Conservation (phyloP, 73 alveolate species). For the Paramecium sonneborni region DNA sequence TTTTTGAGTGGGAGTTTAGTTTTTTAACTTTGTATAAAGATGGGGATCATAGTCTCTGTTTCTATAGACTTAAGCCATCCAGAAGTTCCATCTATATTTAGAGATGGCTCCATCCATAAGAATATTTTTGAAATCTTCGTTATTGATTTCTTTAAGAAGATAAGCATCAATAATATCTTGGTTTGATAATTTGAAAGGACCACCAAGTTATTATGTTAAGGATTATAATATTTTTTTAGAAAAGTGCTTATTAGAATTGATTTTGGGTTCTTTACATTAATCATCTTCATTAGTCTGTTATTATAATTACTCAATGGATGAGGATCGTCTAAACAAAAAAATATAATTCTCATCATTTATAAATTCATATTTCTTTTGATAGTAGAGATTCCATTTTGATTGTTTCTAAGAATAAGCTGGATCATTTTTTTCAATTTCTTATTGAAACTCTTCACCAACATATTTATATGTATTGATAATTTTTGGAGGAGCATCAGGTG, state of each 20-base stretch:
- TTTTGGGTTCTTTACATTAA: background rate
- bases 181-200: background rate
- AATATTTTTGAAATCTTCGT: background rate
- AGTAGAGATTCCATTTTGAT: background rate
- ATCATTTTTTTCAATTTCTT: background rate
- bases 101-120: constrained; percentile 20
- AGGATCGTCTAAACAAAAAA: background rate
- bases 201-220: background rate
- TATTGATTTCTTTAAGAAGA: background rate
- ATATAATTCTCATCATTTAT: background rate
- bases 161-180: background rate
- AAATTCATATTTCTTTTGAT: background rate
- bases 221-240: background rate
- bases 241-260: background rate
- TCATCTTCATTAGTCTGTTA: background rate
- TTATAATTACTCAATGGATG: background rate
- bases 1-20: background rate
- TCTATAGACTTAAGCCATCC: constrained; percentile 41
- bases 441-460: background rate
- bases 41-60: constrained; percentile 1
- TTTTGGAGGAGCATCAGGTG: background rate
- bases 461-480: background rate
- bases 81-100: constrained; percentile 6
- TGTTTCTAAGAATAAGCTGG: background rate
- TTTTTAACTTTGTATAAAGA: background rate